phyloP scores from a whole-genome alignment of 176 grass and related monocot genomes.

The Panicum miliaceum region DNA sequence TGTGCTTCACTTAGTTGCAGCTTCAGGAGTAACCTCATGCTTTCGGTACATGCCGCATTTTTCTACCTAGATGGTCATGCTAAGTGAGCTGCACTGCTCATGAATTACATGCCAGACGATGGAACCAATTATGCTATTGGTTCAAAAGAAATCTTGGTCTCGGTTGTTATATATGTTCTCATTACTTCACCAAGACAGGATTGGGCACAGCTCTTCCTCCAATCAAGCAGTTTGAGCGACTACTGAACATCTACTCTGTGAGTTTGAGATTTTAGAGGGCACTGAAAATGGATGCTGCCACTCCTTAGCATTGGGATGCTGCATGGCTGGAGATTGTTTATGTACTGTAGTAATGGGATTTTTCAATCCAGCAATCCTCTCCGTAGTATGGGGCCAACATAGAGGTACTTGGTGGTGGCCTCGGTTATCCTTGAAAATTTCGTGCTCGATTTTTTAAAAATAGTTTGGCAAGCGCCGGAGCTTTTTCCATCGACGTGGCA shows the following conservation, averaged over 20 bases:
- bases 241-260: background rate
- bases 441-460: too few species aligned
- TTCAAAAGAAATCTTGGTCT: background rate
- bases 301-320: background rate
- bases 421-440: too few species aligned
- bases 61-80: background rate
- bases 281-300: background rate
- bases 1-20: too few species aligned
- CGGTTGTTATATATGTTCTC: background rate
- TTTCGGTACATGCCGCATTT: too few species aligned
- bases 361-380: background rate
- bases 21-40: too few species aligned
- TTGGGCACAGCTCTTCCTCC: background rate
- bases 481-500: too few species aligned
- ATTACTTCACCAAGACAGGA: background rate
- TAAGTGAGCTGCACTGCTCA: background rate
- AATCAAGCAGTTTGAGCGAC: background rate
- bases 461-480: too few species aligned
- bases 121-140: background rate
- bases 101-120: background rate
- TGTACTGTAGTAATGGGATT: background rate
- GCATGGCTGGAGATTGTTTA: background rate
- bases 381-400: background rate
- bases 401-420: too few species aligned
- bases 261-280: background rate